Base-by-base conservation (phyloP, 2,329 filamentous ascomycete genomes). In the Phyllosticta ampelicida region DNA sequence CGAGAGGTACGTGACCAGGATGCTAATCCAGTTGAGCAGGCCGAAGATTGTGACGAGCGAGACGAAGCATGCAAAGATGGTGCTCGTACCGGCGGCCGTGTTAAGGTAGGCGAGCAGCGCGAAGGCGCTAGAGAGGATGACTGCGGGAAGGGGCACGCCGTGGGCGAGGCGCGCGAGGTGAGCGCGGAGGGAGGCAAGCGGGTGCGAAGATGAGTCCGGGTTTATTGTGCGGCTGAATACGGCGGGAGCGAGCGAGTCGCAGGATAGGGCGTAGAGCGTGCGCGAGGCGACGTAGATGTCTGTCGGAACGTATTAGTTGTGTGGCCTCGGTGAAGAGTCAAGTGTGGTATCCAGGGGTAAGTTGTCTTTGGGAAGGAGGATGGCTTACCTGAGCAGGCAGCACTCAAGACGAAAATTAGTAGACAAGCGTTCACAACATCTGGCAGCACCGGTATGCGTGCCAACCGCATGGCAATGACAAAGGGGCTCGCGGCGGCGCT, bases 261-360 rank as follows among this genome's bases (percentile, higher is more conserved):
- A 90, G 50, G 91, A 90, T 1, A 96, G 81, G 2, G 91, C 90
- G 20, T 90, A 89, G 5, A 97, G 83, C 1, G 91, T 96, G 65
- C 92, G 85, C 1, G 89, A 95, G 23, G 89, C 92, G 48, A 90
- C 91, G 66, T 95, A 97, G 61, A 96, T 86, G 61, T 88, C 87
- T 11, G 73, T 87, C 89, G 60, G 86, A 88, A 5, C 87, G 87
- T 0, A 8, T 26, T 26, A 26, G 23, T 26, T 26, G 23, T 3
- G 23, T 4, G 3, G 23, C 23, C 8, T 26, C 23, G 23, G 23
- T 26, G 29, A 36, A 10, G 9, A 36, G 29, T 90, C 82, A 5
- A 90, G 87, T 2, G 87, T 87, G 0, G 86, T 89, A 91, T 76
- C 6, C 89, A 84, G 16, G 83, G 87, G 70, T 91, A 91, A 76